Evolutionary conservation across 2,329 filamentous ascomycete genomes (phyloP), one percentile per base, ranked within the genome.

Genomic region (Plenodomus lindquistii): DNA sequence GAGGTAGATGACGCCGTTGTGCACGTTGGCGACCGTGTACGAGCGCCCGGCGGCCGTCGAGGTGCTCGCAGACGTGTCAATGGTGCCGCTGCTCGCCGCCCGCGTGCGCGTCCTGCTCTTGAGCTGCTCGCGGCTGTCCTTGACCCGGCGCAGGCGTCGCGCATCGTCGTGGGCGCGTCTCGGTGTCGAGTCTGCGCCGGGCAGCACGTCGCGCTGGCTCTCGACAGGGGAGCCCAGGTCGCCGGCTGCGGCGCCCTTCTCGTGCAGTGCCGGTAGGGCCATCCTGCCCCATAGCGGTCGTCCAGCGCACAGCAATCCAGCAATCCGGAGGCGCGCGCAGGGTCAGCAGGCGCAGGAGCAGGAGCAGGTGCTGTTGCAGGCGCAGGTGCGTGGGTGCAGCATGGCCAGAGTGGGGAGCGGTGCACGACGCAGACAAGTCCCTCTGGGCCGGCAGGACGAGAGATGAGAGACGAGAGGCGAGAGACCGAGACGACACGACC

Each of bases 21-120:
- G 72, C 41, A 79, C 73, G 59, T 78, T 78, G 22, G 71, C 73
- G 21, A 79, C 76, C 2, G 76, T 77, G 60, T 78, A 78, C 47
- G 75, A 71, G 47, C 73, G 66, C 19, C 71, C 69, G 35, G 60
- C 58, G 7, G 57, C 54, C 31, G 63, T 66, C 45, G 65, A 56
- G 50, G 37, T 62, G 48, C 54, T 62, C 35, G 60, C 57, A 22
- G 58, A 45, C 15, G 63, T 63, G 46, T 69, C 63, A 48, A 67
- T 60, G 51, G 65, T 71, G 52, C 55, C 63, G 60, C 52, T 71
- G 60, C 65, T 70, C 21, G 55, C 50, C 31, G 59, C 66, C 51
- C 66, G 65, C 17, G 66, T 60, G 34, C 65, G 56, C 29, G 63
- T 65, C 41, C 60, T 50, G 36, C 61, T 67, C 47, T 71, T 70